A percentile compares a stretch with the other conserved stretches of the same genome.
Evolutionary conservation across 2,329 filamentous ascomycete genomes (phyloP).

Genomic region (Phoma sp.): DNA sequence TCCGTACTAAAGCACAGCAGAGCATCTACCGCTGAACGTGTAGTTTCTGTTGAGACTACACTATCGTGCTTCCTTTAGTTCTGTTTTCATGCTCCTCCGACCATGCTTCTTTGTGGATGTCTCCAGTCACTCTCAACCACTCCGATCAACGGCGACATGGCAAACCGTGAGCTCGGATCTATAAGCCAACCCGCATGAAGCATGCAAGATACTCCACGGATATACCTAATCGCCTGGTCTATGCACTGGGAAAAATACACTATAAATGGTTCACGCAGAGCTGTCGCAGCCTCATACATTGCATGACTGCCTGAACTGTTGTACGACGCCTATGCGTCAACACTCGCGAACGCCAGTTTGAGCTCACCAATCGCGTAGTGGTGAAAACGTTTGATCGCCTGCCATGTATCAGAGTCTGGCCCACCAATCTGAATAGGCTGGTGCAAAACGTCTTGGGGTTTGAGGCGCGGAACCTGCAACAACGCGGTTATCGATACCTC

Average conservation of each 20-base stretch:
- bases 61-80: no score
- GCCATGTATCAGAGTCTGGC: constrained; percentile 16
- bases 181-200: no score
- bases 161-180: no score
- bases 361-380: neutral
- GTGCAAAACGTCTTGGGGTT: constrained; percentile 30
- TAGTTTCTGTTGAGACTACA: no score
- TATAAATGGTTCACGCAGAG: neutral
- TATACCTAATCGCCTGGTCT: no score
- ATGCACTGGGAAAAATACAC: no score
- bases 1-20: neutral
- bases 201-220: no score
- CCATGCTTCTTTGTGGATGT: no score
- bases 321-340: constrained; percentile 2
- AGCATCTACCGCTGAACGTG: no score
- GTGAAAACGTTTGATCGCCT: constrained; percentile 20
- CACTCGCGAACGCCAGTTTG: neutral
- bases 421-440: constrained; percentile 6
- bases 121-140: no score
- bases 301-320: neutral
- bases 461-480: constrained; percentile 18
- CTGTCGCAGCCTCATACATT: neutral
- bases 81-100: no score
- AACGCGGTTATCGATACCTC: constrained; percentile 2
- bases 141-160: no score